A percentile compares a stretch with the other conserved stretches of the same genome.
phyloP scores from a whole-genome alignment of 2,329 filamentous ascomycete genomes.

The Rhexocercosporidium sp. region DNA sequence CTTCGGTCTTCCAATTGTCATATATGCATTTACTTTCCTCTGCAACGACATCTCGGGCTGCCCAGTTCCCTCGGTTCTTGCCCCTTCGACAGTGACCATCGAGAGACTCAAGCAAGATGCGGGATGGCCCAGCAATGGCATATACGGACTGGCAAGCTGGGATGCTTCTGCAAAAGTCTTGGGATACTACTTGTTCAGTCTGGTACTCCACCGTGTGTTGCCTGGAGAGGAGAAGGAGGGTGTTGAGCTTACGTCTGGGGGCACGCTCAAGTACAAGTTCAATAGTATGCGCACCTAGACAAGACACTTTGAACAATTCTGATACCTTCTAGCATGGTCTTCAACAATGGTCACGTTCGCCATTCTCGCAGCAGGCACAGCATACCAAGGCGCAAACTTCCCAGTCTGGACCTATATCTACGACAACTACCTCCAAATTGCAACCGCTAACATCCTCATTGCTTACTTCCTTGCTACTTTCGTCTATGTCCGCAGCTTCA shows the following conservation, averaged over 20 bases:
- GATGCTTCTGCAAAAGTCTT: slow-evolving; percentile 72
- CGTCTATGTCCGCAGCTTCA: slow-evolving; percentile 83
- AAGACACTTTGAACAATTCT: slow-evolving; percentile 17
- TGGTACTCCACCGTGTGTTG: slow-evolving; percentile 76
- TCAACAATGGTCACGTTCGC: slow-evolving; percentile 76
- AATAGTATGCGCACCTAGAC: slow-evolving; percentile 59
- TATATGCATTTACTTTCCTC: slow-evolving; percentile 80
- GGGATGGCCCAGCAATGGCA: slow-evolving; percentile 77
- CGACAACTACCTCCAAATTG: slow-evolving; percentile 86
- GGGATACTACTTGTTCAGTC: slow-evolving; percentile 78
- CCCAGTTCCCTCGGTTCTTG: slow-evolving; percentile 80
- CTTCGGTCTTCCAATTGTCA: slow-evolving; percentile 77
- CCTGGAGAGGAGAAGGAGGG: slow-evolving; percentile 77
- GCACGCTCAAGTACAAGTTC: slow-evolving; percentile 81
- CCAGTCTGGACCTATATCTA: slow-evolving; percentile 91
- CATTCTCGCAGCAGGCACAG: slow-evolving; percentile 75
- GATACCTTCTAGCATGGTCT: slow-evolving; percentile 63
- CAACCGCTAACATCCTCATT: slow-evolving; percentile 83
- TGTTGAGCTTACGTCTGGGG: slow-evolving; percentile 70
- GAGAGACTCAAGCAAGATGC: slow-evolving; percentile 78
- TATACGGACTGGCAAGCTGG: slow-evolving; percentile 72
- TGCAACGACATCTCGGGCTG: slow-evolving; percentile 96
- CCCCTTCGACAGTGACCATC: slow-evolving; percentile 72
- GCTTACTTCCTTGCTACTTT: slow-evolving; percentile 74
- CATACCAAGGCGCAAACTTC: slow-evolving; percentile 79